Percentiles rank a stretch among this genome's conserved stretches.
Evolutionary conservation across 257 asterid genomes (phyloP).

Genomic region (Fraxinus cuspidata): DNA sequence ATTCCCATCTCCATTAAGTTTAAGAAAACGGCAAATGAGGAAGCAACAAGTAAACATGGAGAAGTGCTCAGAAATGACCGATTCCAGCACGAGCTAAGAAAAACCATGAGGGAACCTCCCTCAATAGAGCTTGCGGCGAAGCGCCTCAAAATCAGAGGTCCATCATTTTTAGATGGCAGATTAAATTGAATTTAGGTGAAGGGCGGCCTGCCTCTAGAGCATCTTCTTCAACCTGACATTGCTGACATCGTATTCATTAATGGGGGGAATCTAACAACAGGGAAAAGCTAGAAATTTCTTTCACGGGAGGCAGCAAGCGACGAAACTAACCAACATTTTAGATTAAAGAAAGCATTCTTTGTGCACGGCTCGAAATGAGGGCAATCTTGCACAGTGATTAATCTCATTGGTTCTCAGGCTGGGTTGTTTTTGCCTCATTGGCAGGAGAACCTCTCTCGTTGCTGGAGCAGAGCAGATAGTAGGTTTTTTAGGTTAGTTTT

Average conservation of each 20-base stretch:
- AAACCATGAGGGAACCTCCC: conserved; percentile 39
- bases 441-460: conserved; percentile 60
- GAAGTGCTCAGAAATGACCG: conserved; percentile 31
- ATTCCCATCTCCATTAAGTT: conserved; percentile 61
- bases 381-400: conserved; percentile 51
- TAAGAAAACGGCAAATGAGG: conserved; percentile 46
- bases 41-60: conserved; percentile 30
- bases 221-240: conserved; percentile 43
- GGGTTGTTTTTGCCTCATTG: conserved; percentile 54
- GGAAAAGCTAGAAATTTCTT: conserved; percentile 40
- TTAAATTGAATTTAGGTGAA: conserved; percentile 35
- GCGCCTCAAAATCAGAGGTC: conserved; percentile 80
- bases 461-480: conserved; percentile 36
- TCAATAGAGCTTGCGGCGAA: conserved; percentile 53
- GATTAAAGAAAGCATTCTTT: conserved; percentile 60
- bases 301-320: conserved; percentile 50
- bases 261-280: conserved; percentile 58
- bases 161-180: conserved; percentile 54
- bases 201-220: conserved; percentile 25
- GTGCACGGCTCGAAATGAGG: conserved; percentile 70
- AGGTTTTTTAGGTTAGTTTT: conserved; percentile 40
- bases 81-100: conserved; percentile 38
- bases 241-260: conserved; percentile 53
- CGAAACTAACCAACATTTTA: conserved; percentile 49
- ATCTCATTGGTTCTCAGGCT: conserved; percentile 54